Base-by-base conservation (phyloP, 176 grass and related monocot species). In the Eragrostis curvula region DNA sequence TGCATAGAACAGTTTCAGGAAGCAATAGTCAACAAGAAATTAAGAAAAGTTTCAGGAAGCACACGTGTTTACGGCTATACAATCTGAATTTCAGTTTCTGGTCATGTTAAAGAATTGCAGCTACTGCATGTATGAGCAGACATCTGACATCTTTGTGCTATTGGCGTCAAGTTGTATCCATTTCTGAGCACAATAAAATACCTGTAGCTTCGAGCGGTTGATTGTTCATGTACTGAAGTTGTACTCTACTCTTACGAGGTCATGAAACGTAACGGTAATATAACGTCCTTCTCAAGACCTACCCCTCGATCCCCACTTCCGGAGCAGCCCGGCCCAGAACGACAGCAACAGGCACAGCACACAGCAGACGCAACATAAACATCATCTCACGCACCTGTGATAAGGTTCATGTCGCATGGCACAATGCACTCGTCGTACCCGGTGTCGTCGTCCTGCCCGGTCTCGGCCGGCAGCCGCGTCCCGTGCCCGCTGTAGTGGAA, bases 401-500 rank as follows among this genome's bases (percentile, higher is more conserved):
- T 99, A 7, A 93, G 89, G 81, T 99, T 96, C 85, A 93, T 86
- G 81, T 96, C 93, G 66, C 87, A 93, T 6, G 93, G 93, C 41
- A 93, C 90, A 85, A 99, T 96, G 87, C 93, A 95, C 83, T 99
- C 93, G 79, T 99, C 96, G 78, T 88, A 96, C 0, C 96, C 93
- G 24, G 90, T 99, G 81, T 96, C 91, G 79, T 96, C 96, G 52
- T 99, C 87, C 49, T 95, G 81, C 27, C 96, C 96, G 40, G 92
- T 95, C 90, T 95, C 90, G 68, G 88, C 86, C 10, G 93, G 93
- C 42, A 96, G 75, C 71, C 83, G 90, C 23, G 80, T 88, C 10
- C 93, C 96, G 55, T 96, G 96, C 29, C 87, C 93, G 82, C 93
- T 99, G 84, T 94, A 99, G 82, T 99, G 96, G 71, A 99, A 89